Evolutionary conservation across 73 alveolate species (phyloP).

Genomic region (Halteria grandinella): DNA sequence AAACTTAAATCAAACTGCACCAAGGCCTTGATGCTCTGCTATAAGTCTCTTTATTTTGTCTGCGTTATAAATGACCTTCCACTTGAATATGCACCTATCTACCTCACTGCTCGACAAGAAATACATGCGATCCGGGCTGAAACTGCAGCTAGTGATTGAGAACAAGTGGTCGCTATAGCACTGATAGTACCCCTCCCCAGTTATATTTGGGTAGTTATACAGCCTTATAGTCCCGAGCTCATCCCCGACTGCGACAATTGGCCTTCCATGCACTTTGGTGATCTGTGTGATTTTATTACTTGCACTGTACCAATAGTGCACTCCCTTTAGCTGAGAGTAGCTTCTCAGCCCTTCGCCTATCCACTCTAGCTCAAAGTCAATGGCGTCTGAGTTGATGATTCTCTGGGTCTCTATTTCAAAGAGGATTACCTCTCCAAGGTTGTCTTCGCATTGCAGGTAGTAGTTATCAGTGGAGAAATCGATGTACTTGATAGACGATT

Average conservation of each 20-base stretch:
- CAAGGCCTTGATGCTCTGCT: too few species aligned
- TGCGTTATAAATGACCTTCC: constrained; percentile 67
- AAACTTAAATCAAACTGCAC: too few species aligned
- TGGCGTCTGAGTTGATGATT: constrained; percentile 65
- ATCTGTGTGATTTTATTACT: constrained; percentile 81
- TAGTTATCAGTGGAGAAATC: constrained; percentile 88
- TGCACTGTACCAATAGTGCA: constrained; percentile 86
- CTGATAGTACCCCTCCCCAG: constrained; percentile 77
- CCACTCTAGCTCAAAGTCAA: constrained; percentile 95
- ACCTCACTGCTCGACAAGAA: constrained; percentile 75
- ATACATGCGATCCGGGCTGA: constrained; percentile 77
- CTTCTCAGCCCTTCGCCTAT: constrained; percentile 93
- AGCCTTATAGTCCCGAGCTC: constrained; percentile 91
- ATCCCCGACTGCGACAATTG: constrained; percentile 92
- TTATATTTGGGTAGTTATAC: constrained; percentile 78
- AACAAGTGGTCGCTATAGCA: constrained; percentile 92
- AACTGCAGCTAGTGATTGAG: constrained; percentile 70
- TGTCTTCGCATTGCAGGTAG: constrained; percentile 82
- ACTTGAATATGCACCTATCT: constrained; percentile 83
- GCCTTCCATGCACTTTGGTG: constrained; percentile 79
- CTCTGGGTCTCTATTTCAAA: constrained; percentile 74
- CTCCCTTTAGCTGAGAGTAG: constrained; percentile 85
- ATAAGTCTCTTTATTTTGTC: too few species aligned
- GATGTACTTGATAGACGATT: constrained; percentile 73
- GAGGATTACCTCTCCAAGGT: constrained; percentile 71